Evolutionary conservation across 1,284 basidiomycete species (phyloP), one percentile per base, ranked within the genome.

Genomic region (Apiotrichum porosum): DNA sequence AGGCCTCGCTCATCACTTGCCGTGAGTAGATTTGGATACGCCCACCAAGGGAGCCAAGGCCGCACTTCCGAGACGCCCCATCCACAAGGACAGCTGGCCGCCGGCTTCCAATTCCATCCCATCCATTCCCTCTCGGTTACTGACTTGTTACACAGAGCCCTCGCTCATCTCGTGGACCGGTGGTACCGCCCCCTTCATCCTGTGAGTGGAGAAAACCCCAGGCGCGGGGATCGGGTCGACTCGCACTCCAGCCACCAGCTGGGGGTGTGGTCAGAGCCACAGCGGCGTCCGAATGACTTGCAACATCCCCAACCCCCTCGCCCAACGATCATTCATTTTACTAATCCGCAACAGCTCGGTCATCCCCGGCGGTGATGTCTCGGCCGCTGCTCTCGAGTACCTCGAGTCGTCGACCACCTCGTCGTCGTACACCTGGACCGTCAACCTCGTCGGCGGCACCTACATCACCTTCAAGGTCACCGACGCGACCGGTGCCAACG

Each of bases 81-180:
- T n/a, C n/a, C n/a, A n/a, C n/a, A n/a, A n/a, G n/a, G n/a, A n/a
- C n/a, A n/a, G n/a, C n/a, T n/a, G n/a, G n/a, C n/a, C n/a, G n/a
- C n/a, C n/a, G n/a, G n/a, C n/a, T n/a, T n/a, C n/a, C n/a, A n/a
- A n/a, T n/a, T n/a, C n/a, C n/a, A n/a, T n/a, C n/a, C n/a, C n/a
- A n/a, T n/a, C n/a, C n/a, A n/a, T n/a, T n/a, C n/a, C n/a, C n/a
- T n/a, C n/a, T n/a, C n/a, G n/a, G n/a, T n/a, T n/a, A n/a, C n/a
- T n/a, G n/a, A n/a, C n/a, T n/a, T n/a, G n/a, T n/a, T n/a, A n/a
- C 21, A 5, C 53, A 71, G 69, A 68, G 51, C 69, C 69, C 42
- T 55, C 54, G 15, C 46, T 44, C 12, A 37, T 72, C 52, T 42
- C 57, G 15, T 66, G 61, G 55, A 44, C 53, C 24, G 66, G 61